Conservation (phyloP, 2,329 filamentous ascomycete species). For the Mycocentrospora acerina region DNA sequence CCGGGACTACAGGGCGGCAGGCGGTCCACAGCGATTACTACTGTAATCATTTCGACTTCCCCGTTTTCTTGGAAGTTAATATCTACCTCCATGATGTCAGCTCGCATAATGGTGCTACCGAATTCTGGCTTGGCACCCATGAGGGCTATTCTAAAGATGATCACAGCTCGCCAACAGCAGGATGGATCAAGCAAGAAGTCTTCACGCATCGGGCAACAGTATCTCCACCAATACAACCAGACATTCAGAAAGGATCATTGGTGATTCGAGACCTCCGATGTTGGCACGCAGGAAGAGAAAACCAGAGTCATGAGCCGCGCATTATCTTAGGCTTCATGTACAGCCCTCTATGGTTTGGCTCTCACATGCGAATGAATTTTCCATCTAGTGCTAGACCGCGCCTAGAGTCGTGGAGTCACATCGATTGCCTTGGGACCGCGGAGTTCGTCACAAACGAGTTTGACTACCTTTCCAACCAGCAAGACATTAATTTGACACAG, state of each 20-base stretch:
- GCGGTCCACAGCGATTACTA: slow-evolving; percentile 24
- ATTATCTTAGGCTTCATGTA: slow-evolving; percentile 44
- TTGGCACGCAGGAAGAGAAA: slow-evolving; percentile 51
- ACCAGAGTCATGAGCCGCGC: slow-evolving; percentile 40
- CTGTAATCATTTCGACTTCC: slow-evolving; percentile 18
- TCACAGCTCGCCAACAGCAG: slow-evolving; percentile 20
- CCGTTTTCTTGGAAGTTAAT: slow-evolving; percentile 48
- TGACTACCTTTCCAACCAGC: slow-evolving; percentile 36
- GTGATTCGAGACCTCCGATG: slow-evolving; percentile 47
- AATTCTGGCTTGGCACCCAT: slow-evolving; percentile 53
- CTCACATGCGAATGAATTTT: slow-evolving; percentile 34
- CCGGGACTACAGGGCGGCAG: slow-evolving; percentile 16
- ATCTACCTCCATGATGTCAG: slow-evolving; percentile 46
- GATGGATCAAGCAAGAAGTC: slow-evolving; percentile 36
- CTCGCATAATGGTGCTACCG: slow-evolving; percentile 47
- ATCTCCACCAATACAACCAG: slow-evolving; percentile 43
- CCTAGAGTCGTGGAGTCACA: slow-evolving; percentile 36
- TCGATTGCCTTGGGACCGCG: slow-evolving; percentile 32
- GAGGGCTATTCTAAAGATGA: slow-evolving; percentile 32
- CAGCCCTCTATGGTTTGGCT: slow-evolving; percentile 45
- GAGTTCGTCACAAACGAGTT: slow-evolving; percentile 42
- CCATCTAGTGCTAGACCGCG: slow-evolving; percentile 30
- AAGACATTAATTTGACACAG: slow-evolving; percentile 8
- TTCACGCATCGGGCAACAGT: slow-evolving; percentile 35
- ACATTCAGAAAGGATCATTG: slow-evolving; percentile 43